Evolutionary conservation across 2,329 filamentous ascomycete genomes (phyloP).

Genomic region (Biscogniauxia marginata): DNA sequence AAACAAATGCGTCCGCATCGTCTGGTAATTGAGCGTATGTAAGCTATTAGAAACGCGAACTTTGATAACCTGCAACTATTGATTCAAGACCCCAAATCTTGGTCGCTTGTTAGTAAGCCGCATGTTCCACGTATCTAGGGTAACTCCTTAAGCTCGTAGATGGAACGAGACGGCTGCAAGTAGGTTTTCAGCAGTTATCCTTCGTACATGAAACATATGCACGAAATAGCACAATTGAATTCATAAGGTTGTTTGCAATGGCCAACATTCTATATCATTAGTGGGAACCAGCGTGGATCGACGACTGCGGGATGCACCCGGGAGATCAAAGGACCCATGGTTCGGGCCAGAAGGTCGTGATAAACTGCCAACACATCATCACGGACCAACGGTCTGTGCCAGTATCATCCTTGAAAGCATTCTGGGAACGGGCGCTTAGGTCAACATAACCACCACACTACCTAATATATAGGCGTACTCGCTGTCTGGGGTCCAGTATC

Average conservation of each 20-base stretch:
- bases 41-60: not conserved
- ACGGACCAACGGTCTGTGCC: not conserved
- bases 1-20: not conserved
- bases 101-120: not conserved
- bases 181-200: not conserved
- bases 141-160: not conserved
- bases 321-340: not conserved
- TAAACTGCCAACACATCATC: not conserved
- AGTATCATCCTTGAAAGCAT: not conserved
- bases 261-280: not conserved
- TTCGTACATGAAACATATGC: not conserved
- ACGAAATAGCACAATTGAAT: not conserved
- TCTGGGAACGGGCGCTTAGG: not conserved
- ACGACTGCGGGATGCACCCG: not conserved
- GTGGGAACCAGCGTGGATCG: not conserved
- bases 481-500: not conserved
- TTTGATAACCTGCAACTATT: not conserved
- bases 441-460: no score
- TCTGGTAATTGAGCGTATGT: not conserved
- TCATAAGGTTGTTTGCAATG: not conserved
- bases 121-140: not conserved
- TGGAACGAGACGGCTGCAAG: not conserved
- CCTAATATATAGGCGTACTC: not conserved
- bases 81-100: not conserved
- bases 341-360: not conserved